Evolutionary conservation across 2,329 filamentous ascomycete genomes (phyloP).

Genomic region (Colletotrichum tamarilloi): DNA sequence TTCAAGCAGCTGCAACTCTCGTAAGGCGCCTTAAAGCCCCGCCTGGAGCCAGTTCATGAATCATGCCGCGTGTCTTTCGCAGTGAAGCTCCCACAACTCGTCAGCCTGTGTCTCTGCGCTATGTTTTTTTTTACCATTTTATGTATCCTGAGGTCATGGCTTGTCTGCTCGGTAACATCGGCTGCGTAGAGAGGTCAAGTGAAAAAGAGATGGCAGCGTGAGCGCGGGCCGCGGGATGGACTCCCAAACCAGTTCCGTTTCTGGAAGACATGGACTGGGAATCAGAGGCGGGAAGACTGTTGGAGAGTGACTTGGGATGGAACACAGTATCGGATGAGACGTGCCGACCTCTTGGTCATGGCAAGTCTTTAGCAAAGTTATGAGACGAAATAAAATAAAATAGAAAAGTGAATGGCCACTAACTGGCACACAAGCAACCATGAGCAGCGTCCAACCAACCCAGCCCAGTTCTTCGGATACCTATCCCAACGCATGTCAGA

Average conservation of each 20-base stretch:
- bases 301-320: constrained; percentile 4
- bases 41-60: constrained; percentile 1
- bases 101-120: too few relatives aligned
- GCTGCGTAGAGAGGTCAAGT: too few relatives aligned
- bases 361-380: neutral
- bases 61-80: constrained; percentile 3
- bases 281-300: neutral
- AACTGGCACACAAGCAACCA: neutral
- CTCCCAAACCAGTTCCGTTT: neutral
- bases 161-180: neutral
- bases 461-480: too few relatives aligned
- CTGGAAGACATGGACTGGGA: neutral
- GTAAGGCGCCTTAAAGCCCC: neutral
- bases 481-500: neutral
- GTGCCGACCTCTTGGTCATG: neutral
- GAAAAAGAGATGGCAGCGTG: neutral
- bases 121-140: neutral
- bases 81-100: neutral
- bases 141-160: neutral
- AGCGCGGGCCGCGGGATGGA: neutral
- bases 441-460: neutral
- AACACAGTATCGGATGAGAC: constrained; percentile 17
- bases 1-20: neutral
- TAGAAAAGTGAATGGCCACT: neutral
- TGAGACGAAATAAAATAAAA: neutral